These are phyloP conservation scores for Sphaerostilbella broomeana DNA, from an alignment of 2,329 filamentous ascomycete genomes.

Conservation along the genomic window DNA sequence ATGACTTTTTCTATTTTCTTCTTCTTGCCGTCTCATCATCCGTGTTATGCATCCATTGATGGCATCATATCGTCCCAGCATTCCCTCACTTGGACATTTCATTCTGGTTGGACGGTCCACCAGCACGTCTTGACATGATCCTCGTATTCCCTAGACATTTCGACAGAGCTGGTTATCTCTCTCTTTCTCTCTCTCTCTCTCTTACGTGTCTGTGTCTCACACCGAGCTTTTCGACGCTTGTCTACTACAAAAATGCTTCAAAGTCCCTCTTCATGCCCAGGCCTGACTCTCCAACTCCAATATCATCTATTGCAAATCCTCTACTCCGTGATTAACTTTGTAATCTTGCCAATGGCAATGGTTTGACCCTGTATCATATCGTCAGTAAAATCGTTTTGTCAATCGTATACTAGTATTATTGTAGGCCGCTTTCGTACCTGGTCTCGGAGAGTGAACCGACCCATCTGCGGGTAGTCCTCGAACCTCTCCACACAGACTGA, in stretches of 20 bases:
- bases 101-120: background rate
- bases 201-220: background rate
- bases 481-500: constrained; percentile 90
- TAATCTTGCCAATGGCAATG: constrained; percentile 98
- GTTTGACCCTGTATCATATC: constrained; percentile 71
- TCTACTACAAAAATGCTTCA: background rate
- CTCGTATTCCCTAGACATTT: background rate
- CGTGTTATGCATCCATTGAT: constrained; percentile 1
- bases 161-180: background rate
- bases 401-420: background rate
- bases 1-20: constrained; percentile 4
- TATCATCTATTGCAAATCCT: background rate
- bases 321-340: constrained; percentile 59
- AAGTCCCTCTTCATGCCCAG: background rate
- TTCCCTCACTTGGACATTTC: too few species aligned
- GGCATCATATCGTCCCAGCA: constrained; percentile 1
- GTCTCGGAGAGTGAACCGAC: constrained; percentile 82
- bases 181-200: background rate
- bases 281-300: background rate
- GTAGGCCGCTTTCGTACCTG: constrained; percentile 48
- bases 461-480: constrained; percentile 92
- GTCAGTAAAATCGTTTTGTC: background rate
- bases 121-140: background rate
- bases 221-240: background rate
- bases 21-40: constrained; percentile 7